phyloP scores from a whole-genome alignment of 768 basidiomycete species.

The Rhodotorula graminis region DNA sequence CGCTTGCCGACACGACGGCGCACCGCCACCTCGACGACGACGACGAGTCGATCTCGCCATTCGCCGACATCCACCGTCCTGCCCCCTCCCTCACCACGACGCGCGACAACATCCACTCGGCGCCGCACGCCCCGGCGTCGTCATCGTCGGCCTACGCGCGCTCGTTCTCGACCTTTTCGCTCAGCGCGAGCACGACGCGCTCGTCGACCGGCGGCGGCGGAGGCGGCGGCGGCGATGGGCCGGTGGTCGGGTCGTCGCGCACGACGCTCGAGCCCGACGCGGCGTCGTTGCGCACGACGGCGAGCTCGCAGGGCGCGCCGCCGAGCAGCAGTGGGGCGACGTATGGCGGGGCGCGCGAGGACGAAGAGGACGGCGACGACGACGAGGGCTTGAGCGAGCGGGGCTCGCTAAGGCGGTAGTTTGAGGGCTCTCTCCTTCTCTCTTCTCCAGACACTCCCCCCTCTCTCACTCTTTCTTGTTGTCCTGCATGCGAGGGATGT shows the following conservation, averaged over 20 bases:
- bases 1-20: background rate
- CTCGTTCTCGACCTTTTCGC: slow-evolving; percentile 5
- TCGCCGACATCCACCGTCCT: slow-evolving; percentile 30
- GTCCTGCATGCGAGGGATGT: background rate
- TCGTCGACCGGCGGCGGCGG: too few relatives aligned
- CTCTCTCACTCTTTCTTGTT: background rate
- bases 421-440: background rate
- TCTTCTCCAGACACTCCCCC: background rate
- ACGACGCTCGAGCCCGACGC: background rate
- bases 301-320: slow-evolving; percentile 5
- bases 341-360: slow-evolving; percentile 17
- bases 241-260: background rate
- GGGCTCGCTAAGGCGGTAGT: background rate
- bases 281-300: slow-evolving; percentile 2
- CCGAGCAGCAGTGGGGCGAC: slow-evolving; percentile 32
- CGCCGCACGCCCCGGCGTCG: background rate
- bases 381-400: background rate
- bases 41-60: slow-evolving; percentile 27
- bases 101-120: slow-evolving; percentile 25
- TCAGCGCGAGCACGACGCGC: background rate
- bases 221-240: too few relatives aligned
- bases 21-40: background rate
- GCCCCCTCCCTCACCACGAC: background rate
- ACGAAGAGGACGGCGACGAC: background rate
- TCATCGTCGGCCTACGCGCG: background rate